Evolutionary conservation across 176 grass and related monocot species (phyloP), one percentile per base, ranked within the genome.

Genomic region (Canna indica): DNA sequence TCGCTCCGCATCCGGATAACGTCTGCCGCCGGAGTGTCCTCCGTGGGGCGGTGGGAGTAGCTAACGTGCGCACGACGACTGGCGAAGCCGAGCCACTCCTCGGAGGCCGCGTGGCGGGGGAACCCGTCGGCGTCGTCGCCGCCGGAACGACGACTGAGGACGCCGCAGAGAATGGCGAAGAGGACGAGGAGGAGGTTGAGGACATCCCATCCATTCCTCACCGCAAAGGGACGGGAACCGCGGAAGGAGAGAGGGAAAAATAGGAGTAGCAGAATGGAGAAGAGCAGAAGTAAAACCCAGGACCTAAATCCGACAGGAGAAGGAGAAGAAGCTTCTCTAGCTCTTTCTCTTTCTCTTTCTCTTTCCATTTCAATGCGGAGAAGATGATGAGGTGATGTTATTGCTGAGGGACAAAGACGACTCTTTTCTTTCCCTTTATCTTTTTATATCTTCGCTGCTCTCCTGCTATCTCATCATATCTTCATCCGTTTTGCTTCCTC

Each of bases 151-250:
- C 89, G 86, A 59, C 90, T 72, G 14, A 99, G 94, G 11, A 99
- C 74, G 17, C 94, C 94, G 70, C 94, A 88, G n/a, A 93, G 81
- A 69, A 99, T 90, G 33, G 94, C 94, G 59, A 93, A 87, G 48
- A 84, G 70, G 33, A 99, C 94, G 41, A 99, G 82, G 70, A 76
- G 82, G 41, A 99, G 65, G 80, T 93, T 93, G 41, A 99, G 75
- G 30, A 83, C 36, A 68, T 90, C 84, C 94, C 94, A 93, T 0
- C 94, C 86, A 39, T 81, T 90, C 84, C 88, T 90, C 29, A 77
- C 17, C 25, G 27, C 68, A 75, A 53, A 69, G 46, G 1, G 72
- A 64, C 76, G 81, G 59, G 50, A 73, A 17, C 70, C 70, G 15
- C 74, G 11, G 34, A 29, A 72, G 34, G 73, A 64, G 59, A 73